Conservation (phyloP, 768 basidiomycete genomes). For the Chlorophyllum brunneum region DNA sequence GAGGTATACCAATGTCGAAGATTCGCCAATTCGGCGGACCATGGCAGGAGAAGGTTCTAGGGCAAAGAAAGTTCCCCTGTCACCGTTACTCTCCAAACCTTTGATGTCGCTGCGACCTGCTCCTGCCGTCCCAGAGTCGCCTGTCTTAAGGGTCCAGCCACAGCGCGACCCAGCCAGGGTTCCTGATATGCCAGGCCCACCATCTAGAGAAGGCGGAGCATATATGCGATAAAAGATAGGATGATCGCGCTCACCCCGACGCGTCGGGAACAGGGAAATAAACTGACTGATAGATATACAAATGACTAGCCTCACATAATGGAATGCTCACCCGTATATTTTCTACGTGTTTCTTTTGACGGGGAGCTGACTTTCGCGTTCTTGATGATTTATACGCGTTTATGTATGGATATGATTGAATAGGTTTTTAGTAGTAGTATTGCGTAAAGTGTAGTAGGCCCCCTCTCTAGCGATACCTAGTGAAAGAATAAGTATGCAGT, state of each 20-base stretch:
- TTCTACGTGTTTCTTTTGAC: not conserved
- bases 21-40: constrained; percentile 6
- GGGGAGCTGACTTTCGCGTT: not conserved
- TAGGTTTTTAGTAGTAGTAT: constrained; percentile 3
- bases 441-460: constrained; percentile 1
- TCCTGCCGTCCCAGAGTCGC: constrained; percentile 8
- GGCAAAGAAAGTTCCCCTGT: not conserved
- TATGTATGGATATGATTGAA: constrained; percentile 10
- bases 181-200: not conserved
- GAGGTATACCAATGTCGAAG: constrained; percentile 5
- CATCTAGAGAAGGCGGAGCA: constrained; percentile 1
- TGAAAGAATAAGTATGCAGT: not conserved
- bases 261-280: not conserved
- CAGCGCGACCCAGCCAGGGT: constrained; percentile 1
- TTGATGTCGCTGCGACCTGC: not conserved
- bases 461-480: not conserved
- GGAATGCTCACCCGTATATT: not conserved
- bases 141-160: constrained; percentile 10
- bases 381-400: not conserved
- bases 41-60: not conserved
- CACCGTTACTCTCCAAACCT: not conserved
- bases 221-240: constrained; percentile 1
- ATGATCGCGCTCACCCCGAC: too few species aligned
- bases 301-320: constrained; percentile 7
- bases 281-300: constrained; percentile 8